Percentiles rank a stretch among this genome's conserved stretches.
phyloP scores from a whole-genome alignment of 2,329 filamentous ascomycete genomes.

The Aspergillus transmontanensis region DNA sequence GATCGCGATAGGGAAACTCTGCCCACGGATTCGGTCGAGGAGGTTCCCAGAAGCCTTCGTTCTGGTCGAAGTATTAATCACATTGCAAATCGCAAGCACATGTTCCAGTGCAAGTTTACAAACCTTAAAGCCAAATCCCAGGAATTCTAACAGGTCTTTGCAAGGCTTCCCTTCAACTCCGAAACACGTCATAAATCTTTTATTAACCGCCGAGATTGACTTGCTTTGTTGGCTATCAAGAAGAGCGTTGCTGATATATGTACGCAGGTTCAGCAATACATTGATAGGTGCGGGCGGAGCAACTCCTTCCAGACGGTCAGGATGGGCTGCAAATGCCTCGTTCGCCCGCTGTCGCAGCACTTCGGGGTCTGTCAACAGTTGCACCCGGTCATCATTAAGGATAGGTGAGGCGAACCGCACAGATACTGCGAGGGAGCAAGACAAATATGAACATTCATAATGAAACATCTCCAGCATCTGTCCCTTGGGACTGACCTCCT shows the following conservation, averaged over 20 bases:
- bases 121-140: conserved; percentile 59
- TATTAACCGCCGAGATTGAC: conserved; percentile 62
- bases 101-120: conserved; percentile 21
- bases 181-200: conserved; percentile 65
- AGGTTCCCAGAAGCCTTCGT: conserved; percentile 47
- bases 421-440: conserved; percentile 57
- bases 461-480: conserved; percentile 47
- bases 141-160: conserved; percentile 56
- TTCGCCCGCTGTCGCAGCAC: conserved; percentile 57
- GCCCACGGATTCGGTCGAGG: conserved; percentile 39
- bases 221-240: conserved; percentile 53
- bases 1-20: conserved; percentile 43
- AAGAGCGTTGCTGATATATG: conserved; percentile 63
- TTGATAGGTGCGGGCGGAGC: conserved; percentile 55
- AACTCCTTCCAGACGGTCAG: conserved; percentile 57
- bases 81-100: not conserved
- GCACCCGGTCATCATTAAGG: conserved; percentile 51
- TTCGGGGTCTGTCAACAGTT: conserved; percentile 57
- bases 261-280: conserved; percentile 58
- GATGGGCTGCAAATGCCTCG: conserved; percentile 53
- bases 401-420: conserved; percentile 57
- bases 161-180: conserved; percentile 59
- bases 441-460: conserved; percentile 62
- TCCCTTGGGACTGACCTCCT: conserved; percentile 31
- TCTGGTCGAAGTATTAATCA: conserved; percentile 23